Evolutionary conservation across 148 eudicot genomes (phyloP).

Genomic region (Persicaria tinctoria): DNA sequence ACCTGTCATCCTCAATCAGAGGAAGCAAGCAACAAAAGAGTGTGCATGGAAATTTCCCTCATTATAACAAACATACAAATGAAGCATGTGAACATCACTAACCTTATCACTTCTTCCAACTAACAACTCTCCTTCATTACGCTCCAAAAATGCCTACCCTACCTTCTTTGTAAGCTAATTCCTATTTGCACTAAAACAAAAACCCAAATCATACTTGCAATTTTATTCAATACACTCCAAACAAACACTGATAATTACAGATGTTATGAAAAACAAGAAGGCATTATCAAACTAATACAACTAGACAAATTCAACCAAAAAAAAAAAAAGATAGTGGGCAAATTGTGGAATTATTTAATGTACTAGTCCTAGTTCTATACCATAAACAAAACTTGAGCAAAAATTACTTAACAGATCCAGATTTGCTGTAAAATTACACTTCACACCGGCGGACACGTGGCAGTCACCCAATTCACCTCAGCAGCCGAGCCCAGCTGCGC

Average conservation of each 20-base stretch:
- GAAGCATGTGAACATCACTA: constrained; percentile 5
- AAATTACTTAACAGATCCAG: background rate
- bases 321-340: background rate
- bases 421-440: background rate
- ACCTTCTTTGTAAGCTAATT: too few species aligned
- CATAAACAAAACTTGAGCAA: constrained; percentile 10
- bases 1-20: background rate
- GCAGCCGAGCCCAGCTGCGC: constrained; percentile 64
- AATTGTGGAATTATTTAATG: background rate
- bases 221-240: background rate
- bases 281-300: background rate
- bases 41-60: background rate
- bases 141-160: background rate
- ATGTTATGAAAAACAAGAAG: background rate
- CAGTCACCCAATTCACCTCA: constrained; percentile 19
- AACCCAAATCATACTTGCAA: background rate
- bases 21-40: background rate
- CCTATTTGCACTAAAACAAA: too few species aligned
- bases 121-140: background rate
- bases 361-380: constrained; percentile 3
- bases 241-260: background rate
- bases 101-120: background rate
- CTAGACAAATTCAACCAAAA: too few species aligned
- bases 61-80: background rate
- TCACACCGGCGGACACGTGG: constrained; percentile 11